These are phyloP conservation scores for Kuraishia ogatae DNA, from an alignment of 805 yeast genomes.

Conservation along the genomic window DNA sequence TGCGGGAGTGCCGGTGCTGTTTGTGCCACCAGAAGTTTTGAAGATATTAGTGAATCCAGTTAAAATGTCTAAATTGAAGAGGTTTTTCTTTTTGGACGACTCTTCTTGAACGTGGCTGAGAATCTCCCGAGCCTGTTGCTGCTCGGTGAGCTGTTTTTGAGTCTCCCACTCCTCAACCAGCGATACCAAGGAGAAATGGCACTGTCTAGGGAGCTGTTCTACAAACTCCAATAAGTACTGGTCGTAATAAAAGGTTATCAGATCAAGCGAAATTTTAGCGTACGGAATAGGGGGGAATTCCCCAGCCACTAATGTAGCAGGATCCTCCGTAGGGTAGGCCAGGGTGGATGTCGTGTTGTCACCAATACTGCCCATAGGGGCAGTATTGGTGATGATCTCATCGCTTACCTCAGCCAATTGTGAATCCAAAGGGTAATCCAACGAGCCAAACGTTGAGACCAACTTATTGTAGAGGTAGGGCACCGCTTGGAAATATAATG, in stretches of 20 bases:
- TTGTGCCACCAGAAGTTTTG: slow-evolving; percentile 21
- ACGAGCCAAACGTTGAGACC: slow-evolving; percentile 11
- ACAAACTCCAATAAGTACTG: slow-evolving; percentile 24
- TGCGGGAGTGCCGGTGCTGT: background rate
- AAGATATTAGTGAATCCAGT: slow-evolving; percentile 60
- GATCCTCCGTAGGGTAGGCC: too few species aligned
- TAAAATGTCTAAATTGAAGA: slow-evolving; percentile 33
- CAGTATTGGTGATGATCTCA: too few species aligned
- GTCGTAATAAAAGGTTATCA: slow-evolving; percentile 26
- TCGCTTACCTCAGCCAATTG: too few species aligned
- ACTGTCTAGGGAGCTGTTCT: slow-evolving; percentile 22
- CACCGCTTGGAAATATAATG: slow-evolving; percentile 25
- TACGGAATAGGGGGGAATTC: slow-evolving; percentile 17
- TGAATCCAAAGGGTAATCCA: slow-evolving; percentile 17
- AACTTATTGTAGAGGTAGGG: slow-evolving; percentile 23
- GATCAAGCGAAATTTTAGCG: slow-evolving; percentile 17
- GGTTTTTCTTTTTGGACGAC: slow-evolving; percentile 11
- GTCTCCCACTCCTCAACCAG: slow-evolving; percentile 31
- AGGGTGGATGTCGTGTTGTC: too few species aligned
- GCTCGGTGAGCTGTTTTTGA: slow-evolving; percentile 25
- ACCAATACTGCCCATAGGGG: too few species aligned
- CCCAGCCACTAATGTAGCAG: slow-evolving; percentile 5
- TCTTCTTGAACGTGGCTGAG: slow-evolving; percentile 17
- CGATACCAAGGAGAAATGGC: slow-evolving; percentile 18
- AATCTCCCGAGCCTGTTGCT: slow-evolving; percentile 29